Base-by-base conservation (phyloP, 495 filamentous ascomycete genomes). In the Collariella sp. region DNA sequence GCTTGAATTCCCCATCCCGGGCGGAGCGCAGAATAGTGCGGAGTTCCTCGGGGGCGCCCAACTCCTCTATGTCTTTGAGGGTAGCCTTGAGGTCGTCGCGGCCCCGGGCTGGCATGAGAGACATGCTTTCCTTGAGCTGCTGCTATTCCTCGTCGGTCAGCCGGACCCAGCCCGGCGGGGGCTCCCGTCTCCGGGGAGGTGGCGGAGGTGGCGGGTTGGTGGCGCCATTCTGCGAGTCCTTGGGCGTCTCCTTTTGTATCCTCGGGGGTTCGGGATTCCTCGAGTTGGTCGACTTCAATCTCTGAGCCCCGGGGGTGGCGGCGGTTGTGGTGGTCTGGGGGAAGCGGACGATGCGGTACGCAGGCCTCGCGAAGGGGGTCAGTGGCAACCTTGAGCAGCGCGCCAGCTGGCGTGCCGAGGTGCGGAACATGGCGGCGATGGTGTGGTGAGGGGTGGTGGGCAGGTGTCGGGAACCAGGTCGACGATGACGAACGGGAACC, bases 1-100 rank as follows among this genome's bases (percentile, higher is more conserved):
- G 79, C 46, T 81, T 74, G 19, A 87, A 59, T 49, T 77, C 77
- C 12, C 77, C 75, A 61, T 82, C 84, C 50, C 80, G 59, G 43
- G 84, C 71, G 31, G 22, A 10, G 11, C 35, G 36, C 9, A 70
- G 44, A 11, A 74, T 23, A 5, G 69, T 62, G n/a, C 59, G 20
- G 10, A 73, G 43, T 35, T 56, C 53, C 20, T 54, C 29, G 12
- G 72, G 72, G 4, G 61, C 56, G 2, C 72, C 72, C 7, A 47
- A 48, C 11, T 33, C 48, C 29, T 52, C 61, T 7, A 70, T 29
- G 0, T 40, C 26, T 1, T 64, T 29, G 7, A 64, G 5, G 1
- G 64, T 2, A 0, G 50, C n/a, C 7, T 43, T n/a, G n/a, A n/a
- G n/a, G n/a, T 47, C 7, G 58, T 20, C 9, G 16, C 18, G 2